Evolutionary conservation across 2,329 filamentous ascomycete genomes (phyloP).

Genomic region (Cladosporium sp.): DNA sequence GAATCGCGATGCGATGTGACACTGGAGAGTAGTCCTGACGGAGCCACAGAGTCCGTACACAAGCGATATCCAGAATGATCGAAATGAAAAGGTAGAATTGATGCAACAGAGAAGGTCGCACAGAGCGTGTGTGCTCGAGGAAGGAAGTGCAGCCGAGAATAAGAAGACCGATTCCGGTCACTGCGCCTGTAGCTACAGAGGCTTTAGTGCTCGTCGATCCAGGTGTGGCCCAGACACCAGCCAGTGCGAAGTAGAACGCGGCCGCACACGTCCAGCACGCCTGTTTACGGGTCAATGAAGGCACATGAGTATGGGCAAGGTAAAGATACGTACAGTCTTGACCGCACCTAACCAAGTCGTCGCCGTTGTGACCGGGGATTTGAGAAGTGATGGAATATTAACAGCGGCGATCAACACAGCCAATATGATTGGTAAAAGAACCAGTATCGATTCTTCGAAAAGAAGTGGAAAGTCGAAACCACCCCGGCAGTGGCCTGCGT

Average conservation of each 20-base stretch:
- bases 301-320: not conserved
- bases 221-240: constrained; percentile 5
- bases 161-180: constrained; percentile 42
- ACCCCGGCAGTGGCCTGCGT: constrained; percentile 21
- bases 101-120: constrained; percentile 13
- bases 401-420: constrained; percentile 29
- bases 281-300: not conserved
- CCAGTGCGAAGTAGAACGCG: not conserved
- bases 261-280: not conserved
- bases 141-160: constrained; percentile 36
- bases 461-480: constrained; percentile 37
- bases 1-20: constrained; percentile 28
- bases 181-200: constrained; percentile 38
- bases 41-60: constrained; percentile 20
- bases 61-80: constrained; percentile 11
- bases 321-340: constrained; percentile 12
- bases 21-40: constrained; percentile 26
- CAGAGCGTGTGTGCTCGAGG: constrained; percentile 12
- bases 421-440: constrained; percentile 29
- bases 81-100: constrained; percentile 13
- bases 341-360: constrained; percentile 16
- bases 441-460: constrained; percentile 34
- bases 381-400: constrained; percentile 28
- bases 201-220: constrained; percentile 29
- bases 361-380: constrained; percentile 15